Evolutionary conservation across 352 stramenopile species (phyloP).

Genomic region (Phytophthora macrochlamydospora): DNA sequence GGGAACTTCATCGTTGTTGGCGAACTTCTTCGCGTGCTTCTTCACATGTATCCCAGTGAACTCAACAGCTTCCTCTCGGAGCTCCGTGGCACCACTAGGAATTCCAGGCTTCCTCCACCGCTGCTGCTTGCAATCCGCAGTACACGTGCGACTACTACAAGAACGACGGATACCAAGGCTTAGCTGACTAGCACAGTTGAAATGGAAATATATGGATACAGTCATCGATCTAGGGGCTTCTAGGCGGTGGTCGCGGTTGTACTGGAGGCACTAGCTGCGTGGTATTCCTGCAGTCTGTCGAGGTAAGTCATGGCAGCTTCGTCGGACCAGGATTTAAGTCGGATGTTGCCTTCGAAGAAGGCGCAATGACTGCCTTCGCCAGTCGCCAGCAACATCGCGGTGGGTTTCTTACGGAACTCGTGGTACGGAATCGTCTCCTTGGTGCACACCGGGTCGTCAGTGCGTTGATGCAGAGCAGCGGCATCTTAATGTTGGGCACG

Average conservation of each 20-base stretch:
- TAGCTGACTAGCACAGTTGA: conserved; percentile 13
- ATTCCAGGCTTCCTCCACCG: conserved; percentile 50
- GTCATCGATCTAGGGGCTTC: conserved; percentile 17
- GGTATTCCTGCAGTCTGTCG: conserved; percentile 55
- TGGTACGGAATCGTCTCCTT: conserved; percentile 75
- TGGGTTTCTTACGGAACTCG: conserved; percentile 54
- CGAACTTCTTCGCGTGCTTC: conserved; percentile 39
- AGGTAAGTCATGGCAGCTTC: conserved; percentile 68
- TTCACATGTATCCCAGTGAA: conserved; percentile 34
- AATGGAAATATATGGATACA: conserved; percentile 17
- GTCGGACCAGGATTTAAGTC: conserved; percentile 74
- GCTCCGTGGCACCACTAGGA: conserved; percentile 41
- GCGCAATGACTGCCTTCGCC: conserved; percentile 73
- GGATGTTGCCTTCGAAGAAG: conserved; percentile 69
- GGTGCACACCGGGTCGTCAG: conserved; percentile 79
- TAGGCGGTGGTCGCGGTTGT: conserved; percentile 23
- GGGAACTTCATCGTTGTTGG: conserved; percentile 1
- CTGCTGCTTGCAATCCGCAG: conserved; percentile 41
- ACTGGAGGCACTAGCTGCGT: not conserved
- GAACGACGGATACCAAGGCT: conserved; percentile 44
- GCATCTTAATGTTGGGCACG: conserved; percentile 55
- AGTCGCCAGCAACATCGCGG: conserved; percentile 60
- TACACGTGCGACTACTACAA: conserved; percentile 68
- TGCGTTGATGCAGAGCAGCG: conserved; percentile 76
- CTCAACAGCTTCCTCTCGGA: conserved; percentile 18